Conservation (phyloP, 306 rosid genomes). For the Pyrus communis region DNA sequence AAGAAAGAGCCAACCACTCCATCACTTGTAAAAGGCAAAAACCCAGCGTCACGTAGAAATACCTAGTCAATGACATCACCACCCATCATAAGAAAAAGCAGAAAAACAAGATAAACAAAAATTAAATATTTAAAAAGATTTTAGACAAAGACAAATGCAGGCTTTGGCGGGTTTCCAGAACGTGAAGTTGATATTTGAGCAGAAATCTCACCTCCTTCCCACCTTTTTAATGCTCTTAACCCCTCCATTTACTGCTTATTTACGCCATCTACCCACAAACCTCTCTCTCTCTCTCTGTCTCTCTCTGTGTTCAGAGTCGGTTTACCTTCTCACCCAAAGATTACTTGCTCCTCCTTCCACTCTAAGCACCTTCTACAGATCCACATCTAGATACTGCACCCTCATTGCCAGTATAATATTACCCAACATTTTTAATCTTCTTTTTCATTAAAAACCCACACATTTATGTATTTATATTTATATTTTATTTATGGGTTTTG, state of each 20-base stretch:
- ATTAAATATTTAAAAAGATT: not conserved
- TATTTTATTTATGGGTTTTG: not conserved
- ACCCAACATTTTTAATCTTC: not conserved
- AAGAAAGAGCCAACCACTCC: not conserved
- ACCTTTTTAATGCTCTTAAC: constrained; percentile 32
- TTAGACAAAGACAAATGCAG: constrained; percentile 4
- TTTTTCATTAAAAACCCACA: not conserved
- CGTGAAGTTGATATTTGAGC: constrained; percentile 38
- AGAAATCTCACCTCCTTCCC: constrained; percentile 32
- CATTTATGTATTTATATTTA: not conserved
- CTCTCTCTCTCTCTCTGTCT: not conserved
- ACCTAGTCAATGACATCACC: not conserved
- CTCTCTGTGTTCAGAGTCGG: not conserved
- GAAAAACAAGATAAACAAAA: not conserved
- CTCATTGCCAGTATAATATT: constrained; percentile 7
- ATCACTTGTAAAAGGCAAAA: not conserved
- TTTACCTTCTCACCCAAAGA: constrained; percentile 30
- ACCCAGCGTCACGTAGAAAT: not conserved
- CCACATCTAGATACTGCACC: constrained; percentile 13
- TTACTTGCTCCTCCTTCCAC: constrained; percentile 30
- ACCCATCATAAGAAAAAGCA: no score
- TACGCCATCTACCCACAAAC: constrained; percentile 19
- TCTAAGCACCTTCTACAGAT: constrained; percentile 35
- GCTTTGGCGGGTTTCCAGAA: constrained; percentile 40
- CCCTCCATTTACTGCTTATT: constrained; percentile 20